Conservation (phyloP, 345 rosid genomes). For the Linum trigynum region DNA sequence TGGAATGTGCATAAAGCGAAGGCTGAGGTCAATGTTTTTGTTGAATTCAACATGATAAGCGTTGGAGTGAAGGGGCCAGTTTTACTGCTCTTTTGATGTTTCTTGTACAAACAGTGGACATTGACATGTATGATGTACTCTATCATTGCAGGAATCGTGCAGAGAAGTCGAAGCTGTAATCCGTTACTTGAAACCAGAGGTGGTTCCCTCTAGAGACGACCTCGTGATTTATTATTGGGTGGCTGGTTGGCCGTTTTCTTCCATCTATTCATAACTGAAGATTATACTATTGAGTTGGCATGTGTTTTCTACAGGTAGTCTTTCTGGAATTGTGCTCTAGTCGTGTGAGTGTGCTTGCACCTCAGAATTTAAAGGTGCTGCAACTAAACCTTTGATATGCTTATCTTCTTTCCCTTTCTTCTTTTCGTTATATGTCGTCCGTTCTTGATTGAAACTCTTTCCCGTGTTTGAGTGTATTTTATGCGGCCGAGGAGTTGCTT, state of each 20-base stretch:
- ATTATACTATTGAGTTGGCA: not conserved
- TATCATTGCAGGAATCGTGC: constrained; percentile 66
- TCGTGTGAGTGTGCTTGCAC: constrained; percentile 64
- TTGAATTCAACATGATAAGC: not conserved
- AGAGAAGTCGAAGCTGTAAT: constrained; percentile 72
- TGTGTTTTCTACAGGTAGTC: constrained; percentile 49
- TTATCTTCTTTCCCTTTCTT: not conserved
- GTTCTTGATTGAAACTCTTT: not conserved
- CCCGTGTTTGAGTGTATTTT: not conserved
- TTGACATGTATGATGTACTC: not conserved
- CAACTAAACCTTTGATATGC: not conserved
- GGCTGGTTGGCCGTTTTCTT: constrained; percentile 20
- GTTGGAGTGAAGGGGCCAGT: not conserved
- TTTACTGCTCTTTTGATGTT: not conserved
- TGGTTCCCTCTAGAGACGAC: constrained; percentile 28
- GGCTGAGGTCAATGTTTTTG: not conserved
- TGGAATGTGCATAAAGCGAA: no score
- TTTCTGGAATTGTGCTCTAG: constrained; percentile 90
- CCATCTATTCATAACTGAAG: not conserved
- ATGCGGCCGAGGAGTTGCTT: not conserved
- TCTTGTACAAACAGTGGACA: not conserved
- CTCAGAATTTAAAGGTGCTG: constrained; percentile 71
- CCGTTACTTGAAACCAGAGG: constrained; percentile 82
- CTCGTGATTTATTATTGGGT: constrained; percentile 19
- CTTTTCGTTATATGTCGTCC: not conserved